Percentiles rank a stretch among this genome's conserved stretches.
Conservation (phyloP, 768 basidiomycete genomes). For the Cubamyces lactineus region DNA sequence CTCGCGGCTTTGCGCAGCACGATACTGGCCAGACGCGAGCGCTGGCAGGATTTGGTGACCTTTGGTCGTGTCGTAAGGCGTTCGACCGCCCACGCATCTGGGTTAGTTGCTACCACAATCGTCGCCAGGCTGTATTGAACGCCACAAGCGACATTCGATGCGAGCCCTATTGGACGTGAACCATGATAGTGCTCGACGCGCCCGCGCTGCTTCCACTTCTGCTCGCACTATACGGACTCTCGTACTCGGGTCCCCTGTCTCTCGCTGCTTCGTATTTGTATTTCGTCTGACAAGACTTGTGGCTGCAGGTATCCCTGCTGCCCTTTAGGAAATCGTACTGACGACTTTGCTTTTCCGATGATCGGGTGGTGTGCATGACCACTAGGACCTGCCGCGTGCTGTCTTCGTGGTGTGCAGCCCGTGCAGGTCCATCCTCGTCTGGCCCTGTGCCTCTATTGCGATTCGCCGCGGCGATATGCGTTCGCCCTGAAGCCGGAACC, state of each 20-base stretch:
- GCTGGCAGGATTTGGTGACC: neutral
- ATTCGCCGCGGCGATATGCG: slow-evolving; percentile 8
- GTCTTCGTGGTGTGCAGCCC: neutral
- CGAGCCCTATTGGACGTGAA: too few relatives aligned
- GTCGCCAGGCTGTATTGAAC: too few relatives aligned
- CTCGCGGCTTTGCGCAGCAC: slow-evolving; percentile 6
- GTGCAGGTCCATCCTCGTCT: slow-evolving; percentile 1
- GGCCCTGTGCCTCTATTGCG: neutral
- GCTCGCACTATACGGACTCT: neutral
- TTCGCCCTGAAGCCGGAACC: slow-evolving; percentile 3
- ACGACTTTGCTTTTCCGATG: slow-evolving; percentile 3
- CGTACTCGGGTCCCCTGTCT: neutral
- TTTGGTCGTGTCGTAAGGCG: neutral
- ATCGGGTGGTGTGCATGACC: neutral
- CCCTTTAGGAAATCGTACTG: neutral
- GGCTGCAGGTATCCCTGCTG: neutral
- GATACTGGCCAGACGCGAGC: neutral
- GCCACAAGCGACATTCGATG: too few relatives aligned
- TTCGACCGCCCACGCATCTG: neutral
- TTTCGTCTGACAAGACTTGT: neutral
- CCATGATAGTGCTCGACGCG: too few relatives aligned
- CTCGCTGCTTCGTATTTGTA: neutral
- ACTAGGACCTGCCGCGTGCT: neutral
- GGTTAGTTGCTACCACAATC: too few relatives aligned
- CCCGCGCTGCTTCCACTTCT: neutral